Evolutionary conservation across 2,329 filamentous ascomycete species (phyloP), one percentile per base, ranked within the genome.

Genomic region (Zopfia rhizophila): DNA sequence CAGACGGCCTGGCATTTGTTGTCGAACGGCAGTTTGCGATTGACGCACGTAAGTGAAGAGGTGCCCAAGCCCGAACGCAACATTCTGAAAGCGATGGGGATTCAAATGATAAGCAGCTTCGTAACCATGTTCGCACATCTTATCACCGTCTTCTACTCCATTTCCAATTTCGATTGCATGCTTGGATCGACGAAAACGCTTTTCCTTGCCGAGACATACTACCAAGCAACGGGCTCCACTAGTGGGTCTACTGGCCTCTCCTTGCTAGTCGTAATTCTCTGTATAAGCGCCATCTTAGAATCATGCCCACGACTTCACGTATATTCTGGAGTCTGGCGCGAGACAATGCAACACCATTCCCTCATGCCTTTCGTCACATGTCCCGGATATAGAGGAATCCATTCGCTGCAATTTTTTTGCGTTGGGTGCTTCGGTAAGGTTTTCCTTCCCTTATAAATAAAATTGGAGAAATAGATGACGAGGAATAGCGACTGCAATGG

Each of bases 321-420:
- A 55, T 75, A 23, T 80, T 77, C 66, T 82, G 80, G 80, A 74
- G 77, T 1, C 68, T 83, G 13, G 81, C 83, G 25, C 79, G 84
- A 22, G 84, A 87, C 62, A 78, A 81, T 27, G 83, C 83, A 2
- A 83, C 84, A 3, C 84, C 84, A 0, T 81, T 84, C 59, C 75
- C 78, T 1, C 44, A 59, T 8, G 72, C 81, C 66, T 80, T 86
- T 47, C 72, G 77, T n/a, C 66, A 60, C 13, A 82, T 87, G 55
- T 78, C 81, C 62, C 72, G 76, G 50, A 68, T 53, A 1, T 77
- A 83, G 44, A 81, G 82, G 41, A 85, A 83, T 59, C 84, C 84
- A 0, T 72, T 86, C 46, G 79, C 80, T 44, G 76, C 84, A 1
- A 84, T 82, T 0, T 50, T 86, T n/a, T 76, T 82, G n/a, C 46